These are phyloP conservation scores for Kazachstania psychrophila DNA, from an alignment of 805 yeast species.

Conservation along the genomic window DNA sequence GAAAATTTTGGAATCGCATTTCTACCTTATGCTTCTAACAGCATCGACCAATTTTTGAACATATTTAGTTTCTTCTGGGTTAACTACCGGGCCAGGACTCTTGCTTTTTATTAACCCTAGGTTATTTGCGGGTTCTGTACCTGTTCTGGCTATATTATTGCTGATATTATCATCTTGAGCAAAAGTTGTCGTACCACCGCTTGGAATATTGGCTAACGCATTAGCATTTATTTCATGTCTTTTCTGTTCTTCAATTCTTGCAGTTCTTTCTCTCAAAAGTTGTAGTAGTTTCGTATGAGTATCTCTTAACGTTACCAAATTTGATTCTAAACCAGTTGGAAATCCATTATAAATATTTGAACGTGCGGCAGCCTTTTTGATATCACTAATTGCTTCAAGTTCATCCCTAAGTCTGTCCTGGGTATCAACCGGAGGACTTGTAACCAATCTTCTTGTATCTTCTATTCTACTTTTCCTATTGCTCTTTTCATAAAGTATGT, in stretches of 20 bases:
- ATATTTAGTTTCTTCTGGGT: constrained; percentile 10
- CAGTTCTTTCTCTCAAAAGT: constrained; percentile 28
- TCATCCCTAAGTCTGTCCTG: constrained; percentile 58
- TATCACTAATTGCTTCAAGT: constrained; percentile 74
- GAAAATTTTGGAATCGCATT: no score
- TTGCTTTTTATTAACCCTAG: neutral
- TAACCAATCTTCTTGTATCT: constrained; percentile 12
- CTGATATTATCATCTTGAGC: constrained; percentile 1
- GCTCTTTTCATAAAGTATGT: neutral
- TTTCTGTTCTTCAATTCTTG: constrained; percentile 14
- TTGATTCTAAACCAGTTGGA: constrained; percentile 32
- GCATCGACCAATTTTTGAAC: constrained; percentile 8
- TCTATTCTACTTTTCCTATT: neutral
- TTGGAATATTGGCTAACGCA: constrained; percentile 1
- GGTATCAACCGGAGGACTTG: constrained; percentile 9
- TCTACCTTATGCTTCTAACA: no score
- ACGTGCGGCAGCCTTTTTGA: constrained; percentile 45
- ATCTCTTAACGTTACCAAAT: constrained; percentile 43
- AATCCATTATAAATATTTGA: constrained; percentile 38
- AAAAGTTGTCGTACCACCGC: neutral
- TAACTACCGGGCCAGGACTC: constrained; percentile 1
- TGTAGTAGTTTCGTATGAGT: constrained; percentile 42
- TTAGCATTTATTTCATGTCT: constrained; percentile 8
- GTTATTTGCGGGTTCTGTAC: neutral
- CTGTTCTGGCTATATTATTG: neutral